These are phyloP conservation scores for Endoconidiophora polonica DNA, from an alignment of 2,329 filamentous ascomycete genomes.

Conservation along the genomic window DNA sequence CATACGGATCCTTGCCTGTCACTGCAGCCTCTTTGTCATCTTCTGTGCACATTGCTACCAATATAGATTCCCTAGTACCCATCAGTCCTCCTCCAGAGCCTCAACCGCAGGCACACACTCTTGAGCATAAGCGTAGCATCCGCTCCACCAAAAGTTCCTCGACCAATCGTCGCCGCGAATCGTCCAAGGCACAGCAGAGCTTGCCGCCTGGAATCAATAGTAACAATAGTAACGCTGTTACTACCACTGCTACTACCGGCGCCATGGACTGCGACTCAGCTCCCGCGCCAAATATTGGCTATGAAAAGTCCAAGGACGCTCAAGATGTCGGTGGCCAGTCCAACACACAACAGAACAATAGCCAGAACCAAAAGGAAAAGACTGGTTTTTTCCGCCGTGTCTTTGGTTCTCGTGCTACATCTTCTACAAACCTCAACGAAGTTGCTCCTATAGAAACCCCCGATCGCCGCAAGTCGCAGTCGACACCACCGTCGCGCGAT, in stretches of 20 bases:
- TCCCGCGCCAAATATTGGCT: constrained; percentile 40
- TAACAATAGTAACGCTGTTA: constrained; percentile 6
- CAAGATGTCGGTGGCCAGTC: constrained; percentile 27
- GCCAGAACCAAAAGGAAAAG: constrained; percentile 43
- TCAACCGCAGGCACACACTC: constrained; percentile 41
- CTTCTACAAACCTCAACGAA: constrained; percentile 16
- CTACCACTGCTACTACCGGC: constrained; percentile 16
- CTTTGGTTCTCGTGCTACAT: constrained; percentile 55
- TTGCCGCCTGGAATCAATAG: constrained; percentile 16
- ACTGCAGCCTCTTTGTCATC: constrained; percentile 17
- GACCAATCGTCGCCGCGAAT: constrained; percentile 7
- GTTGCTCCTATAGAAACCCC: constrained; percentile 19
- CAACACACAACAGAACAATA: constrained; percentile 30
- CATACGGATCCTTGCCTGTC: constrained; percentile 21
- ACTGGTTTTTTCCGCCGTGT: constrained; percentile 87
- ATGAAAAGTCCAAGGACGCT: constrained; percentile 40
- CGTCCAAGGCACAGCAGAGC: constrained; percentile 12
- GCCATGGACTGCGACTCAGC: constrained; percentile 32
- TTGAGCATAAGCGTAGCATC: constrained; percentile 40
- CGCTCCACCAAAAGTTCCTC: constrained; percentile 34
- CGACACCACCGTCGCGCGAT: constrained; percentile 35
- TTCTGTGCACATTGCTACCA: not conserved
- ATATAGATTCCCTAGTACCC: constrained; percentile 16
- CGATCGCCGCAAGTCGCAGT: constrained; percentile 16
- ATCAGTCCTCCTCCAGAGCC: constrained; percentile 31